phyloP scores from a whole-genome alignment of 2,329 filamentous ascomycete species.

The Sporothrix protearum region DNA sequence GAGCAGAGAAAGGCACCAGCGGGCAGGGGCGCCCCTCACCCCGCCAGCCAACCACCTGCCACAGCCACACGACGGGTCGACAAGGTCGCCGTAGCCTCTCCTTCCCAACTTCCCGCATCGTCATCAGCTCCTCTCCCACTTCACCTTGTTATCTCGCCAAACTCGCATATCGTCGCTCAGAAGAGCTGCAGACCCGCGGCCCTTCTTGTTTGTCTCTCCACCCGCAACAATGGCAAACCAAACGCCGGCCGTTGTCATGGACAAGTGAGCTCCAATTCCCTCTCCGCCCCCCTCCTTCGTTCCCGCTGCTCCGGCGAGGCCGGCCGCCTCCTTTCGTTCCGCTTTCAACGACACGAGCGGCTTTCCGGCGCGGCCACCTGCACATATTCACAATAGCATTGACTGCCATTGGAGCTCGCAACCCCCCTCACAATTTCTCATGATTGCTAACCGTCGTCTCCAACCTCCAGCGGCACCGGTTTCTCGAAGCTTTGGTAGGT shows the following conservation, averaged over 20 bases:
- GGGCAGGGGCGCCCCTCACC: constrained; percentile 14
- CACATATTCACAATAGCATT: not conserved
- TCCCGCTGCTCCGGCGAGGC: constrained; percentile 29
- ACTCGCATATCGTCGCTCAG: not conserved
- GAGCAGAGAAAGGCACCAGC: constrained; percentile 3
- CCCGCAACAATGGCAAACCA: constrained; percentile 78
- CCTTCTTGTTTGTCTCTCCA: constrained; percentile 18
- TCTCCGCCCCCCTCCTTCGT: constrained; percentile 24
- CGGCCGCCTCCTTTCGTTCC: not conserved
- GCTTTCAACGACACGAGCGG: not conserved
- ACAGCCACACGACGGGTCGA: constrained; percentile 21
- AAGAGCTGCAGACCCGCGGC: constrained; percentile 21
- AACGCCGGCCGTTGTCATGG: constrained; percentile 99
- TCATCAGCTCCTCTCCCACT: constrained; percentile 11
- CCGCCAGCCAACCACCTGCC: constrained; percentile 23
- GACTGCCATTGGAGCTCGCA: not conserved
- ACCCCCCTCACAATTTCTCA: constrained; percentile 24
- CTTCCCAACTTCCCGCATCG: constrained; percentile 18
- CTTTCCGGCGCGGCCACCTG: not conserved
- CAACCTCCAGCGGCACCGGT: constrained; percentile 80
- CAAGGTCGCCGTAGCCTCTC: not conserved
- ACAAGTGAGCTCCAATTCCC: constrained; percentile 75
- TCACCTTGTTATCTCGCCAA: not conserved
- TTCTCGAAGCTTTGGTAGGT: constrained; percentile 97
- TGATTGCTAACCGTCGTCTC: constrained; percentile 14